These are phyloP conservation scores for Candida hungchunana DNA, from an alignment of 805 yeast species.

Conservation along the genomic window DNA sequence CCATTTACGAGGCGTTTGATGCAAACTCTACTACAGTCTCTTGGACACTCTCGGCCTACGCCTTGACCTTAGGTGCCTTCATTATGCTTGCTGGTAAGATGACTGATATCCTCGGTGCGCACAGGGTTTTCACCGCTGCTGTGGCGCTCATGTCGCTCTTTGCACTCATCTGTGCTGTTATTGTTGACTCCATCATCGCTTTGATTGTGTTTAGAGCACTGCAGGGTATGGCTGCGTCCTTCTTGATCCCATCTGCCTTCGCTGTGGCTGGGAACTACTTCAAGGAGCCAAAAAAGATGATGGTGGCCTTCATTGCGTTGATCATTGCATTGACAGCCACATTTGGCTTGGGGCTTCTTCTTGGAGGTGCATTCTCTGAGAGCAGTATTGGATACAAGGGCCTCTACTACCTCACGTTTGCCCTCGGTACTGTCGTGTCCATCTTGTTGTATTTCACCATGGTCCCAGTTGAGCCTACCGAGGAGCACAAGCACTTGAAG, in stretches of 20 bases:
- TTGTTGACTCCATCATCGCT: constrained; percentile 31
- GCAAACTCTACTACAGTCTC: constrained; percentile 28
- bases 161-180: constrained; percentile 33
- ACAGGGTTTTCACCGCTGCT: constrained; percentile 28
- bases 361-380: constrained; percentile 42
- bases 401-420: constrained; percentile 36
- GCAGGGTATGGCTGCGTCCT: constrained; percentile 42
- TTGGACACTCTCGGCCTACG: constrained; percentile 42
- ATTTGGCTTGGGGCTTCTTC: constrained; percentile 36
- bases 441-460: constrained; percentile 27
- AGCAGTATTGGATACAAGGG: constrained; percentile 37
- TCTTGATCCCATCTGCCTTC: constrained; percentile 35
- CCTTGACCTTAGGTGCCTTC: constrained; percentile 41
- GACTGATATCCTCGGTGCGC: constrained; percentile 40
- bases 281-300: constrained; percentile 24
- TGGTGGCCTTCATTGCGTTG: constrained; percentile 26
- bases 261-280: constrained; percentile 31
- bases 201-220: constrained; percentile 40
- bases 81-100: constrained; percentile 39
- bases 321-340: constrained; percentile 27
- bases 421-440: constrained; percentile 18
- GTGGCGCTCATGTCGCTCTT: constrained; percentile 23
- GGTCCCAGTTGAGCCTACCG: constrained; percentile 28
- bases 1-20: constrained; percentile 6
- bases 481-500: constrained; percentile 16